Evolutionary conservation across 192 early-diverging fungal species (phyloP).

Genomic region (Haplosporangium gracile): DNA sequence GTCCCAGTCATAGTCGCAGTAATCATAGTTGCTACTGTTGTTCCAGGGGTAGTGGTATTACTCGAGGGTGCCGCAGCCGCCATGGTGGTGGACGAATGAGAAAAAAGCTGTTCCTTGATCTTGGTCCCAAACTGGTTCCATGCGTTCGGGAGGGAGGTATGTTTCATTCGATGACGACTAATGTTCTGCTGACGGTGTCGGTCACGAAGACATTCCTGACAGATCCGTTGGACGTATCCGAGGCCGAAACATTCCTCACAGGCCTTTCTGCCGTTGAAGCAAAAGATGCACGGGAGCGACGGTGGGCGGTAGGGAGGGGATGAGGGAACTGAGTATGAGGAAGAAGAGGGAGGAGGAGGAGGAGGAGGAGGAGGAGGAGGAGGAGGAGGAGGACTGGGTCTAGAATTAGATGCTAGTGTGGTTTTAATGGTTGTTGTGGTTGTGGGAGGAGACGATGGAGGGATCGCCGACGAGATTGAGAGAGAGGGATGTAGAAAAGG

Average conservation of each 20-base stretch:
- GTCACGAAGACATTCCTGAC: slow-evolving; percentile 35
- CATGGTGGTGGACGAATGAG: neutral
- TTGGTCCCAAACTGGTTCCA: slow-evolving; percentile 31
- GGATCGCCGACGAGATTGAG: neutral
- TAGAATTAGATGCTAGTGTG: neutral
- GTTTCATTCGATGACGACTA: neutral
- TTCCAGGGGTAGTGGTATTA: neutral
- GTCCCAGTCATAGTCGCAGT: neutral
- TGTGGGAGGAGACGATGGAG: neutral
- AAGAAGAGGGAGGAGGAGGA: neutral
- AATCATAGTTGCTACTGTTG: neutral
- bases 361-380: neutral
- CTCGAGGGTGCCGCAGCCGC: neutral
- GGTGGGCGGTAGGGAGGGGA: neutral
- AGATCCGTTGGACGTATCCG: slow-evolving; percentile 42
- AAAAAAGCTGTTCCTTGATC: slow-evolving; percentile 27
- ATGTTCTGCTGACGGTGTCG: slow-evolving; percentile 3
- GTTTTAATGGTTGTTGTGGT: neutral
- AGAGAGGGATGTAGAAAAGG: neutral
- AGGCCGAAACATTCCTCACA: slow-evolving; percentile 42
- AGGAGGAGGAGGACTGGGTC: neutral
- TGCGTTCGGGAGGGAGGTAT: slow-evolving; percentile 3
- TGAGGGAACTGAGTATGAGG: neutral
- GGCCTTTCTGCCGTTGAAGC: slow-evolving; percentile 27
- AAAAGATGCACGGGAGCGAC: slow-evolving; percentile 31